A percentile compares a stretch with the other conserved stretches of the same genome.
phyloP scores from a whole-genome alignment of 2,329 filamentous ascomycete species.

The Talaromyces funiculosus region DNA sequence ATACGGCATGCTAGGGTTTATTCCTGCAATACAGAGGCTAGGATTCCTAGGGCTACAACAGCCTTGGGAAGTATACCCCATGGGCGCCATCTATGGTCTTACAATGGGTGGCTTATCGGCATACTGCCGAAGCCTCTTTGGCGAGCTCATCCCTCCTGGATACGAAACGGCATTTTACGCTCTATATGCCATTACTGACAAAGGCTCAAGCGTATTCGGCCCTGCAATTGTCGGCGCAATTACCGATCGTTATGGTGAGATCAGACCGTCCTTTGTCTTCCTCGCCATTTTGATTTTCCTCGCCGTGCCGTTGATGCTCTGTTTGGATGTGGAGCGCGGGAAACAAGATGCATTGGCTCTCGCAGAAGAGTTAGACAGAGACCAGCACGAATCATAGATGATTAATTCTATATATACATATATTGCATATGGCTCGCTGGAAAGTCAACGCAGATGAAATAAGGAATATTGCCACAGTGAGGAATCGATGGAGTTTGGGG shows the following conservation, averaged over 20 bases:
- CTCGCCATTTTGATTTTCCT: constrained; percentile 76
- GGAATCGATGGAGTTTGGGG: not conserved
- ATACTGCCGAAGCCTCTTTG: constrained; percentile 88
- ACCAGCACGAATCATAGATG: not conserved
- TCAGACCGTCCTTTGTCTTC: constrained; percentile 87
- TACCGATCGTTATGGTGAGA: constrained; percentile 75
- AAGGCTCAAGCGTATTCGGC: constrained; percentile 88
- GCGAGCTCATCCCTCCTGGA: constrained; percentile 87
- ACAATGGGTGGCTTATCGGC: constrained; percentile 88
- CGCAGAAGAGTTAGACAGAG: constrained; percentile 47
- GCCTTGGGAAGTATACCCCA: constrained; percentile 92
- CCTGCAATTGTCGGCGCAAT: constrained; percentile 91
- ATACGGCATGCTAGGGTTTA: constrained; percentile 82
- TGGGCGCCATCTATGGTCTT: constrained; percentile 86
- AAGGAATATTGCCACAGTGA: not conserved
- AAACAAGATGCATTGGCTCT: constrained; percentile 62
- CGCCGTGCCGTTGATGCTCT: constrained; percentile 76
- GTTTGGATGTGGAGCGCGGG: constrained; percentile 77
- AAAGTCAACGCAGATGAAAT: not conserved
- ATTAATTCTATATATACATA: not conserved
- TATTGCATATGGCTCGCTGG: not conserved
- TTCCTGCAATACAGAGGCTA: constrained; percentile 68
- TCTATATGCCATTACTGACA: constrained; percentile 95
- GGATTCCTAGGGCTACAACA: constrained; percentile 83
- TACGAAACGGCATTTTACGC: constrained; percentile 96